Base-by-base conservation (phyloP, 2,329 filamentous ascomycete genomes). In the Ophidiomyces ophidiicola region DNA sequence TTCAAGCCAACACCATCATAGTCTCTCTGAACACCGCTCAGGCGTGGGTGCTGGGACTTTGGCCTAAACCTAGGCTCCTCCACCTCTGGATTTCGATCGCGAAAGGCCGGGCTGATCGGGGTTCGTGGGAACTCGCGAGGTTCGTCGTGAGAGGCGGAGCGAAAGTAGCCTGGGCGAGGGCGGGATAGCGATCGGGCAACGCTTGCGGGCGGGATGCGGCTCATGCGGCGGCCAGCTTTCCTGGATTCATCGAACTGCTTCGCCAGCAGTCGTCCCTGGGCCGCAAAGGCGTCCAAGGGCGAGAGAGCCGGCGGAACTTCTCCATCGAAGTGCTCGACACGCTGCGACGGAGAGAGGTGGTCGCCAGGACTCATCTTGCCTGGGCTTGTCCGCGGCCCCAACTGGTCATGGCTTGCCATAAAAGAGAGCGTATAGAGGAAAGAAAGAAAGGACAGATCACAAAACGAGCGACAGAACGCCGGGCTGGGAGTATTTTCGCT, bases 221-320 rank as follows among this genome's bases (percentile, higher is more conserved):
- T 94, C 62, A 94, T 74, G 42, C 87, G 76, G 48, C 78, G 76
- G 35, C 83, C 86, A 46, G 74, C 73, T 54, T 74, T 78, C 53
- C 76, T 73, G 47, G 75, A 79, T 50, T 90, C 80, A 58, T 94
- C 80, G 45, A 98, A 75, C 61, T 93, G 82, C 62, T 77, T 82
- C 26, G 86, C 86, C 36, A 98, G 72, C 51, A 92, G 66, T 42
- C 88, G 80, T 51, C 87, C 92, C 56, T 96, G 88, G 46, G 88
- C 72, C 15, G 88, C 88, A 57, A 98, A 92, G 33, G 88, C 88
- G 69, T 98, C 90, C 48, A 98, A 73, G 7, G 90, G 90, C 5
- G 90, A 96, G 41, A 96, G 71, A 37, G 90, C 82, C 4, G 90
- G 90, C 14, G 90, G 88, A 7, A 48, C 25, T 25, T 88, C 82